phyloP scores from a whole-genome alignment of 345 rosid genomes.

The Hibiscus tridactylites region DNA sequence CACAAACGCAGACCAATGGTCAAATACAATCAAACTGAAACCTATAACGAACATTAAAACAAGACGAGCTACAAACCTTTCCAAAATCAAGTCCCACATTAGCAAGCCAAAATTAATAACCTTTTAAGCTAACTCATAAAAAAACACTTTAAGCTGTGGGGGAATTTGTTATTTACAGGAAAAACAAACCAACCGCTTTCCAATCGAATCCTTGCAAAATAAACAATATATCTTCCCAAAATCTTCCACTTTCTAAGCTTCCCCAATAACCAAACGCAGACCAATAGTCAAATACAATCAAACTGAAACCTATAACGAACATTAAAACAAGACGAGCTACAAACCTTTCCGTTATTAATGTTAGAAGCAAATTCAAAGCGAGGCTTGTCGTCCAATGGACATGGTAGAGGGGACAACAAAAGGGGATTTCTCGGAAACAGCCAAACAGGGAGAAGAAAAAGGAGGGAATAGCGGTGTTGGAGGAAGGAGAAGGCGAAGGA shows the following conservation, averaged over 20 bases:
- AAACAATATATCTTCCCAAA: neutral
- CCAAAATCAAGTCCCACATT: too few relatives aligned
- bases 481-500: neutral
- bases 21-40: neutral
- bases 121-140: neutral
- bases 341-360: neutral
- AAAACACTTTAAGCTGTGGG: neutral
- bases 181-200: neutral
- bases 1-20: neutral
- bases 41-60: neutral
- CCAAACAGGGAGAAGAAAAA: neutral
- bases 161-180: neutral
- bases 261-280: neutral
- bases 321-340: neutral
- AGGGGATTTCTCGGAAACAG: too few relatives aligned
- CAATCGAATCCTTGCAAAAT: neutral
- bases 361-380: neutral
- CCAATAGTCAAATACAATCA: neutral
- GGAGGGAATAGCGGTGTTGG: neutral
- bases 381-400: neutral
- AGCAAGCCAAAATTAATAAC: neutral
- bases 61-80: neutral
- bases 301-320: neutral
- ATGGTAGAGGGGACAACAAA: neutral
- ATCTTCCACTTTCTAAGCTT: neutral